Percentiles rank a stretch among this genome's conserved stretches.
phyloP scores from a whole-genome alignment of 306 rosid species.

The Quillaja saponaria region DNA sequence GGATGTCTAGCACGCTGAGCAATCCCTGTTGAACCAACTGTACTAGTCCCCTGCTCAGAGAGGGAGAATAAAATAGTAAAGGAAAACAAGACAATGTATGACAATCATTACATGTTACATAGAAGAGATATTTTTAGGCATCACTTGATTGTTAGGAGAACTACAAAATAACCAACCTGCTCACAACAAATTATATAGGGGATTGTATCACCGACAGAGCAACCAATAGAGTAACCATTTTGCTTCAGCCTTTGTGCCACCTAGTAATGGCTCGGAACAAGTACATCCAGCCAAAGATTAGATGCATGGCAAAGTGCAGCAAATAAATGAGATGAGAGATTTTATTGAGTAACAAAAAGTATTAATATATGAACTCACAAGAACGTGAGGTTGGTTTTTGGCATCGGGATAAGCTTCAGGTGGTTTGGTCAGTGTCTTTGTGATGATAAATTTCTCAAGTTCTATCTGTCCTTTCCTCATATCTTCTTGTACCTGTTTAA shows the following conservation, averaged over 20 bases:
- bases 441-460: constrained; percentile 86
- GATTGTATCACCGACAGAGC: constrained; percentile 85
- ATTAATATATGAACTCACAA: constrained; percentile 51
- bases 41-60: constrained; percentile 63
- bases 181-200: constrained; percentile 91
- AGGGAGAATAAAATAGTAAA: constrained; percentile 20
- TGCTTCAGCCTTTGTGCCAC: constrained; percentile 94
- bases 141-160: constrained; percentile 29
- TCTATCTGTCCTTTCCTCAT: constrained; percentile 82
- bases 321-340: constrained; percentile 8
- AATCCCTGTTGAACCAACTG: constrained; percentile 58
- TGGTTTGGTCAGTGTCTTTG: constrained; percentile 89
- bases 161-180: constrained; percentile 59
- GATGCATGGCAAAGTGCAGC: constrained; percentile 14
- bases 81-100: constrained; percentile 5
- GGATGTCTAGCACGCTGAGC: constrained; percentile 98
- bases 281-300: constrained; percentile 29
- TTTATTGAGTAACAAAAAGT: constrained; percentile 12
- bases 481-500: constrained; percentile 83
- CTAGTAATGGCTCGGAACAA: constrained; percentile 47
- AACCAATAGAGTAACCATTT: constrained; percentile 80
- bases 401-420: constrained; percentile 97
- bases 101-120: constrained; percentile 27
- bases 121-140: constrained; percentile 10
- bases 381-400: constrained; percentile 97